Evolutionary conservation across 176 grass and related monocot genomes (phyloP).

Genomic region (Panicum miliaceum): DNA sequence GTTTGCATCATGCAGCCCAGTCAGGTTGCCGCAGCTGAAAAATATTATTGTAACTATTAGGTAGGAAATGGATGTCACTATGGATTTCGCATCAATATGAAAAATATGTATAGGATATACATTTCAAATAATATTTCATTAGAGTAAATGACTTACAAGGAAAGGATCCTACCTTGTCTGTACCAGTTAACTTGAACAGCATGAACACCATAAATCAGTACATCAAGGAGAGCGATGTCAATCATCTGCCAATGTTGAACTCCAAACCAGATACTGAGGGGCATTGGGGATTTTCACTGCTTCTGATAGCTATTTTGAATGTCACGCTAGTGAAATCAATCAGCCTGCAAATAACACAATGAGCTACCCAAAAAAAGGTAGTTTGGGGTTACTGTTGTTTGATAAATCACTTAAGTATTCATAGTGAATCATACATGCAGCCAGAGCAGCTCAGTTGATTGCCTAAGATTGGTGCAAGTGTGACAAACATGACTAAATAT

Average conservation of each 20-base stretch:
- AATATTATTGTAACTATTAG: neutral
- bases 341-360: conserved; percentile 5
- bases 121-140: conserved; percentile 1
- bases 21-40: neutral
- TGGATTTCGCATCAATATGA: conserved; percentile 3
- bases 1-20: neutral
- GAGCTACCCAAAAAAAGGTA: neutral
- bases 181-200: conserved; percentile 20
- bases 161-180: conserved; percentile 1
- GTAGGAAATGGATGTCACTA: neutral
- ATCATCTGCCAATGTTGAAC: conserved; percentile 18
- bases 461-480: neutral
- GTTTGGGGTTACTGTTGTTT: neutral
- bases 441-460: neutral
- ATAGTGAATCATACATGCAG: neutral
- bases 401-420: neutral
- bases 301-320: conserved; percentile 6
- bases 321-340: neutral
- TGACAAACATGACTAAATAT: neutral
- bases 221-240: neutral
- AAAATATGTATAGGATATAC: conserved; percentile 17
- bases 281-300: neutral
- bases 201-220: conserved; percentile 6
- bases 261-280: conserved; percentile 12
- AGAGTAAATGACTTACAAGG: neutral